Base-by-base conservation (phyloP, 805 yeast genomes). In the Blastobotrys chiropterorum region DNA sequence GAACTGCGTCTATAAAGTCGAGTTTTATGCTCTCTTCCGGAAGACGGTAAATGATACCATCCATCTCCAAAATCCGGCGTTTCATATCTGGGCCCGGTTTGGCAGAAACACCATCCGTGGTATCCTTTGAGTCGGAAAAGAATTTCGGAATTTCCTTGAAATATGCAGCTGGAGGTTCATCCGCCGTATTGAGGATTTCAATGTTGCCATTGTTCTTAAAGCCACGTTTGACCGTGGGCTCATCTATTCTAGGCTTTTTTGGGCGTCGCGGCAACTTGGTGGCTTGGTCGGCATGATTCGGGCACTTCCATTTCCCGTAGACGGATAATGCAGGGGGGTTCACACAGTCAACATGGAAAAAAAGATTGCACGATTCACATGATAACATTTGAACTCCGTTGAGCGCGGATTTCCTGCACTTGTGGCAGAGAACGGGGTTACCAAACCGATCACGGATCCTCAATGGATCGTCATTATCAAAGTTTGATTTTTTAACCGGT, bases 311-410 rank as follows among this genome's bases (percentile, higher is more conserved):
- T 66, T 83, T 86, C 44, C 75, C 74, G 1, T 94, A 95, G 44
- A 86, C 64, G 41, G 84, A 81, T 60, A 88, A 87, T 16, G 84
- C 79, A 1, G 96, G 95, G 1, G 87, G 86, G 48, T 77, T 74
- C 14, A 90, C 67, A 67, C 98, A 90, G 67, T 92, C 97, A 46
- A 90, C 67, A 69, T 90, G 98, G 95, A 95, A 90, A 15, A 82
- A 77, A 2, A 85, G 72, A 0, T 84, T 74, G 67, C 98, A 90
- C 62, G 83, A 86, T 62, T 89, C 97, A 67, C 98, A 90, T 52
- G 79, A 80, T 14, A 83, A 77, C 16, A 90, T 73, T 38, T 78
- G 74, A 47, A 77, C 73, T 43, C 80, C 77, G 17, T 72, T 68
- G 49, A 85, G 69, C 0, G 89, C 94, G 3, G 94, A 82, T 19